Conservation (phyloP, 495 filamentous ascomycete species). For the Talaromyces liani region DNA sequence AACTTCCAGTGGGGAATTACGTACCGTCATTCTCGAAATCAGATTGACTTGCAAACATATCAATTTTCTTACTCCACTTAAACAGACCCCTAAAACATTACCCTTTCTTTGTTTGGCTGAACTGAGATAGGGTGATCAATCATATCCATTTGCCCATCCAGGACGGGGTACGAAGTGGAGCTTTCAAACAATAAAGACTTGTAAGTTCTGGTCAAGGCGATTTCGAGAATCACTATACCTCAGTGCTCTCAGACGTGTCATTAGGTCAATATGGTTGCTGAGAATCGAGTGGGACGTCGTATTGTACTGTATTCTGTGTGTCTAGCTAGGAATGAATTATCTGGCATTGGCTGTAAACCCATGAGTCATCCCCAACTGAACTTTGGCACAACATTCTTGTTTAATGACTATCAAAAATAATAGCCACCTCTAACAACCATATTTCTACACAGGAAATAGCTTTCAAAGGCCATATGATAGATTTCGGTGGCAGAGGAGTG, state of each 20-base stretch:
- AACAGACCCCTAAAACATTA: not conserved
- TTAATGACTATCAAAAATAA: not conserved
- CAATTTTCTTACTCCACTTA: not conserved
- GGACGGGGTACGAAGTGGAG: not conserved
- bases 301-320: too few relatives aligned
- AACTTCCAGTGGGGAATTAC: not conserved
- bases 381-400: not conserved
- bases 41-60: not conserved
- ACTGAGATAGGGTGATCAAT: not conserved
- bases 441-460: not conserved
- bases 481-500: not conserved
- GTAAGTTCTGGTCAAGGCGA: not conserved
- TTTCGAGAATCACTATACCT: not conserved
- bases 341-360: not conserved
- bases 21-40: not conserved
- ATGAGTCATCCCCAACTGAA: not conserved
- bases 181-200: not conserved
- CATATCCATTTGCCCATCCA: not conserved
- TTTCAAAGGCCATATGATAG: not conserved
- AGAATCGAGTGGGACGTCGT: too few relatives aligned
- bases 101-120: not conserved
- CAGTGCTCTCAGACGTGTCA: too few relatives aligned
- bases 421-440: not conserved
- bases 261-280: constrained; percentile 3
- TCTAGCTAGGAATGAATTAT: too few relatives aligned